Evolutionary conservation across 2,329 filamentous ascomycete genomes (phyloP), one percentile per base, ranked within the genome.

Genomic region (Nemania abortiva): DNA sequence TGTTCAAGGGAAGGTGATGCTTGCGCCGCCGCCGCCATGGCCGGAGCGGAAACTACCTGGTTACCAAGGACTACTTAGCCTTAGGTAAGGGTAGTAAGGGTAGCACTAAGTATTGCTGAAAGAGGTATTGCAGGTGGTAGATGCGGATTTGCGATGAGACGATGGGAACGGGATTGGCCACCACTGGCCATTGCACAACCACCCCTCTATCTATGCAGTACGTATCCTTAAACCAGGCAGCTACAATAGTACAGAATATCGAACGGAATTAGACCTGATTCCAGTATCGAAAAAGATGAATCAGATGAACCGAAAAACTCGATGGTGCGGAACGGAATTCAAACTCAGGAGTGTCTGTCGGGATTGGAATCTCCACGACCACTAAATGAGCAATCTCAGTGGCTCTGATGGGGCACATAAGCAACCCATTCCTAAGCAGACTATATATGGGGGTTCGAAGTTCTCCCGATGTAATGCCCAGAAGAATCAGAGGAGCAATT

Each of bases 161-260:
- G 47, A 45, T 59, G 55, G 50, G 45, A 64, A 47, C 69, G 66
- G 67, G 39, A 71, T 71, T 70, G 57, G 60, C 60, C 47, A 56
- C 54, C 27, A 29, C 39, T 37, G 53, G 49, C 39, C 56, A 49
- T 15, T 20, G 27, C n/a, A 6, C 47, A 50, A 50, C 22, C 22
- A 27, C n/a, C 56, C 45, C 29, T n/a, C n/a, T n/a, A 15, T 24
- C 18, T 9, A 53, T 24, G 55, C 58, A 20, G 54, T 20, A 10
- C 29, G 15, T 54, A 34, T 27, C 24, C n/a, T 5, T n/a, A 50
- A 45, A 24, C n/a, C 29, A 34, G 22, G 34, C 52, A 37, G 29
- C n/a, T 31, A 10, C n/a, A 34, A 9, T 11, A 34, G 31, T 34
- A 34, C 31, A 9, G 15, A 47, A n/a, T 20, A n/a, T 47, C 18